Evolutionary conservation across 208 protist genomes (phyloP).

Genomic region (Naegleria lovaniensis): DNA sequence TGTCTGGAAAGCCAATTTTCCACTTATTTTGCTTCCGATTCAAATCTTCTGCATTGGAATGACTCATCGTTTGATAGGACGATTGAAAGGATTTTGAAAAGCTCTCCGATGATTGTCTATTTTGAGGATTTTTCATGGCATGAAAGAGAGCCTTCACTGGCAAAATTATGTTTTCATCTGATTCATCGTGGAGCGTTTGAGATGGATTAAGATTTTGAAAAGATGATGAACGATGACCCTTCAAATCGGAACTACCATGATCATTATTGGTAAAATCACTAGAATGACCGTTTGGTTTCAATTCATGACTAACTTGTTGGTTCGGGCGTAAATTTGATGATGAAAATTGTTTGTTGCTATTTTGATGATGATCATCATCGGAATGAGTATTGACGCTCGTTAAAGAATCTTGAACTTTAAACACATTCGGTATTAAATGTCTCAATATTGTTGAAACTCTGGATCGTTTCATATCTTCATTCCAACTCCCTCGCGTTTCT

Average conservation of each 20-base stretch:
- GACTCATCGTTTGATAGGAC: not conserved
- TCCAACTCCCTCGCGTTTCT: too few relatives aligned
- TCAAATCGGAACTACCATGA: too few relatives aligned
- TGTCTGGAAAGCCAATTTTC: constrained; percentile 11
- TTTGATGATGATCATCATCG: too few relatives aligned
- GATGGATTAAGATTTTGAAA: too few relatives aligned
- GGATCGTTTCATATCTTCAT: not conserved
- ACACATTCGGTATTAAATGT: not conserved
- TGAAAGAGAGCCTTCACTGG: not conserved
- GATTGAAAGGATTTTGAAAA: not conserved
- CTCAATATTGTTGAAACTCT: not conserved
- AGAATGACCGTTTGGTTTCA: not conserved
- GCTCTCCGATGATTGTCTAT: not conserved
- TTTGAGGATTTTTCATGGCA: not conserved
- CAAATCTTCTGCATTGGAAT: not conserved
- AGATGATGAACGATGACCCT: too few relatives aligned
- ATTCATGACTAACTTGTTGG: not conserved
- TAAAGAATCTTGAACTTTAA: not conserved
- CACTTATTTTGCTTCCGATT: constrained; percentile 1
- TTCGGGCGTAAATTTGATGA: not conserved
- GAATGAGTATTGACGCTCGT: too few relatives aligned
- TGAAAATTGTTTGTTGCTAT: not conserved
- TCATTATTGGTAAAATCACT: too few relatives aligned
- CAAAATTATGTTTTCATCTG: not conserved
- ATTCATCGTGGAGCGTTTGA: too few relatives aligned